Base-by-base conservation (phyloP, 805 yeast species). In the Candida rishiriensis region DNA sequence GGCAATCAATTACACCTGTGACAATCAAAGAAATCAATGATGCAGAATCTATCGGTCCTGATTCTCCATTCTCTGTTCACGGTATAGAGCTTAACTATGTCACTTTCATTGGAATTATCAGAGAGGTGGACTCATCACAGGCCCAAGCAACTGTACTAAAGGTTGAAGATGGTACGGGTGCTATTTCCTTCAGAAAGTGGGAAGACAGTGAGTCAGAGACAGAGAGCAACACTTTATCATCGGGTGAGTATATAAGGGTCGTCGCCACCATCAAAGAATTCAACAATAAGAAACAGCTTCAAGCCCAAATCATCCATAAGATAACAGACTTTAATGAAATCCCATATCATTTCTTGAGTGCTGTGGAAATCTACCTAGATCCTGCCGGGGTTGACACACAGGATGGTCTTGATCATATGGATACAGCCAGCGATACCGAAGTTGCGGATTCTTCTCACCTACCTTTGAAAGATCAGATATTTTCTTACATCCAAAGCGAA, bases 81-180 rank as follows among this genome's bases (percentile, higher is more conserved):
- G 79, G 79, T 37, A 75, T 83, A 34, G 83, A 81, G 43, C 63
- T 85, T 41, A 78, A 75, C 52, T 73, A 78, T 59, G 83, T 85
- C 11, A 72, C 81, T 21, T 75, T 85, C 54, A 78, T 83, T 8
- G 95, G 89, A 1, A 79, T 85, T 16, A 69, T 85, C n/a, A 72
- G 91, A 57, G 79, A 78, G 46, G 76, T 83, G 13, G 65, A 63
- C 37, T 71, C 72, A 2, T 80, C 80, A 46, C 75, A 73, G 46
- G 74, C 85, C 1, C 70, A 83, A 8, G 78, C 79, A 36, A 64
- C 82, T 28, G 64, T 66, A 16, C 59, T 83, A 37, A 78, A 81
- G 15, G 57, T 85, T n/a, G 93, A 85, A 56, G 95, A 85, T 60
- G 91, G 93, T 10, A 81, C 93, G 0, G 89, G 88, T 0, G 66